Conservation (phyloP, 208 protist species). For the Leishmania gerbilli region DNA sequence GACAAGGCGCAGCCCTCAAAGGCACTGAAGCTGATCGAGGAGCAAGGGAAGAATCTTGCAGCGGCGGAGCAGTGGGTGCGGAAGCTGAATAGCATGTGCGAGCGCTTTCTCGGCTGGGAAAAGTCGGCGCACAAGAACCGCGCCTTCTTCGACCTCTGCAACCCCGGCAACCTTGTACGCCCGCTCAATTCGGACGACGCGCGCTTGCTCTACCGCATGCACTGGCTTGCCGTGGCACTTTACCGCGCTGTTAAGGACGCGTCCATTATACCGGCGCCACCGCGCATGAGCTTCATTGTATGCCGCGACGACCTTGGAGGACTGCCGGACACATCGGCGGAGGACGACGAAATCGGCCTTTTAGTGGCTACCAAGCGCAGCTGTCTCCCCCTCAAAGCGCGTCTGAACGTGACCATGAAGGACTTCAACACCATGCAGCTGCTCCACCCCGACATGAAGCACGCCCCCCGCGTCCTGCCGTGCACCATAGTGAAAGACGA, state of each 20-base stretch:
- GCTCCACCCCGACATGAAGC: slow-evolving; percentile 35
- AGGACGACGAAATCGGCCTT: slow-evolving; percentile 52
- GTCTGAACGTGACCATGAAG: slow-evolving; percentile 39
- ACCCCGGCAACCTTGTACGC: slow-evolving; percentile 27
- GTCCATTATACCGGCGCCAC: slow-evolving; percentile 42
- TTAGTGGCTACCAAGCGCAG: slow-evolving; percentile 57
- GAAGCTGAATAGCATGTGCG: slow-evolving; percentile 53
- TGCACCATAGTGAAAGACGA: slow-evolving; percentile 45
- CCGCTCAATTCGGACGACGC: slow-evolving; percentile 48
- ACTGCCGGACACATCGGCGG: slow-evolving; percentile 21
- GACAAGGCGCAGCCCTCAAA: slow-evolving; percentile 12
- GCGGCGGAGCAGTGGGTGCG: slow-evolving; percentile 32
- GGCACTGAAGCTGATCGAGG: slow-evolving; percentile 29
- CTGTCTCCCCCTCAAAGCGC: slow-evolving; percentile 47
- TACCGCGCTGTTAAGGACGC: slow-evolving; percentile 40
- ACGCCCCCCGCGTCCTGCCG: slow-evolving; percentile 19
- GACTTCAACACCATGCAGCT: slow-evolving; percentile 31
- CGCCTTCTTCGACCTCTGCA: slow-evolving; percentile 33
- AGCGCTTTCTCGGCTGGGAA: slow-evolving; percentile 47
- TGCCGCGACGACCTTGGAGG: slow-evolving; percentile 17
- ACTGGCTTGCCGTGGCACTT: slow-evolving; percentile 54
- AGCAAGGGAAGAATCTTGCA: slow-evolving; percentile 33
- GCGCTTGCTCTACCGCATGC: slow-evolving; percentile 39
- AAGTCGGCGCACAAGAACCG: slow-evolving; percentile 24
- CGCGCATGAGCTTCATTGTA: slow-evolving; percentile 57